These are phyloP conservation scores for Anastatica hierochuntica DNA, from an alignment of 345 rosid species.

Conservation along the genomic window DNA sequence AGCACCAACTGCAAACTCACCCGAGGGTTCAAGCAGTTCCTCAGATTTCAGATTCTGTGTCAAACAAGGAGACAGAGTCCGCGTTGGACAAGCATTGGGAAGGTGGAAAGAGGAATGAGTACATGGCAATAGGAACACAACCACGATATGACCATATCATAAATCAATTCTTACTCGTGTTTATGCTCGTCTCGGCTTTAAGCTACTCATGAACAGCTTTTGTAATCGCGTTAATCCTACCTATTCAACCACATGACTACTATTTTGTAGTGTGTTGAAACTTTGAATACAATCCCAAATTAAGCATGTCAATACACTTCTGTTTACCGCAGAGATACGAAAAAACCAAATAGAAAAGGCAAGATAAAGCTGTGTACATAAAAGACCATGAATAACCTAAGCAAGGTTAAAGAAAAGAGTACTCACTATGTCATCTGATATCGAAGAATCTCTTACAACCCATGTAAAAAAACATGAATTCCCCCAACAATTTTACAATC, in stretches of 20 bases:
- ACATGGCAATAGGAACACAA: background rate
- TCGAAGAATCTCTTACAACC: constrained; percentile 4
- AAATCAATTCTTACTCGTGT: background rate
- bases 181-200: constrained; percentile 6
- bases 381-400: background rate
- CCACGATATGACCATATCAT: background rate
- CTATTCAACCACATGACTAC: background rate
- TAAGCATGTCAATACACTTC: background rate
- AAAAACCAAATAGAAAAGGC: background rate
- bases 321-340: background rate
- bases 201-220: background rate
- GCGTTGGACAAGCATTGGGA: constrained; percentile 71
- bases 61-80: constrained; percentile 56
- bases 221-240: background rate
- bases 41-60: constrained; percentile 56
- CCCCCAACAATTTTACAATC: constrained; percentile 7
- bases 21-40: constrained; percentile 23
- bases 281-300: background rate
- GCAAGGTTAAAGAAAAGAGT: background rate
- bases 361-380: constrained; percentile 8
- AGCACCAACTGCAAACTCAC: constrained; percentile 48
- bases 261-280: background rate
- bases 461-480: constrained; percentile 14
- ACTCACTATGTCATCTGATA: background rate
- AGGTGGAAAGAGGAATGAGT: constrained; percentile 43